phyloP scores from a whole-genome alignment of 345 rosid genomes.

The Eucalyptus victrix region DNA sequence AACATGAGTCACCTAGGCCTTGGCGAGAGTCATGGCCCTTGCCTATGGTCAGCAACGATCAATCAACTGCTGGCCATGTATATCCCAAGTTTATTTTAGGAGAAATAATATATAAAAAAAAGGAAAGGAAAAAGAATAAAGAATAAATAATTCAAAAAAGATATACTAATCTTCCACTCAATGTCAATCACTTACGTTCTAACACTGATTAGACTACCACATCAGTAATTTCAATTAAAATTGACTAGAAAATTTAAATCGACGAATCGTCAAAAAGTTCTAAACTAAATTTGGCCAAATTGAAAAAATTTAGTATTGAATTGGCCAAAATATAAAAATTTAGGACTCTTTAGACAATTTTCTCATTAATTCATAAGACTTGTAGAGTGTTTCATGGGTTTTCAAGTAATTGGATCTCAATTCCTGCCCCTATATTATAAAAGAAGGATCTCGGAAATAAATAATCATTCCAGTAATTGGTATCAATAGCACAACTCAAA shows the following conservation, averaged over 20 bases:
- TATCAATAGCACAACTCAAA: background rate
- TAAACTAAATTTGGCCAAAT: background rate
- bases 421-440: background rate
- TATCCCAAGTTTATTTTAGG: background rate
- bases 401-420: background rate
- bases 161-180: background rate
- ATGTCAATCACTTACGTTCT: rapidly evolving
- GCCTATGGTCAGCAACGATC: background rate
- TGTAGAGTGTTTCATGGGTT: background rate
- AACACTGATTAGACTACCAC: background rate
- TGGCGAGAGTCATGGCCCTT: background rate
- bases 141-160: background rate
- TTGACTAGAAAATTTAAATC: background rate
- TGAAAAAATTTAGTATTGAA: background rate
- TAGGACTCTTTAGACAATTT: background rate
- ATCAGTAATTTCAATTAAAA: background rate
- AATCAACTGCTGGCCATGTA: background rate
- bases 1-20: background rate
- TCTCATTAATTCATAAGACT: background rate
- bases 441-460: background rate
- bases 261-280: background rate
- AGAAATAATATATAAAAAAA: background rate
- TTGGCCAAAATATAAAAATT: background rate
- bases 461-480: background rate
- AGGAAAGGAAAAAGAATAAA: background rate